Evolutionary conservation across 805 yeast species (phyloP).

Genomic region (Phaffomyces opuntiae): DNA sequence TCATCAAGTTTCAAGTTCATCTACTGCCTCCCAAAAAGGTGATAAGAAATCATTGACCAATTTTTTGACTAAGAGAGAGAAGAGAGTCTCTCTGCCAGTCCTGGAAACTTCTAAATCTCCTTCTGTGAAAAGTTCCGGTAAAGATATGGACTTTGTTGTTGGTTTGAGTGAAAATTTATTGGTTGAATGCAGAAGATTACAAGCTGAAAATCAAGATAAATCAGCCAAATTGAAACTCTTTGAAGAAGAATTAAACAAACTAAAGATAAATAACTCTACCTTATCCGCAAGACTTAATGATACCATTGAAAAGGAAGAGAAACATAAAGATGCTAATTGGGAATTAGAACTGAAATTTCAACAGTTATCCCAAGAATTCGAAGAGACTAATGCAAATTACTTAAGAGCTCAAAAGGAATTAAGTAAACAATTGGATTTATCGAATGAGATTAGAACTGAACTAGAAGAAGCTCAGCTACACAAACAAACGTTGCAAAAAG

Average conservation of each 20-base stretch:
- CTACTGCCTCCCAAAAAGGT: background rate
- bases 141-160: conserved; percentile 65
- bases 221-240: conserved; percentile 31
- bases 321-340: conserved; percentile 55
- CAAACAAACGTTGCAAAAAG: conserved; percentile 33
- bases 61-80: conserved; percentile 19
- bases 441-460: conserved; percentile 35
- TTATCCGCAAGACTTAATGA: conserved; percentile 20
- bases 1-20: conserved; percentile 1
- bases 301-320: conserved; percentile 32
- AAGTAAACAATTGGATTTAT: conserved; percentile 30
- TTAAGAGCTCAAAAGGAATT: conserved; percentile 34
- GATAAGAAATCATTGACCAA: conserved; percentile 13
- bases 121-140: conserved; percentile 29
- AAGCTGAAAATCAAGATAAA: conserved; percentile 53
- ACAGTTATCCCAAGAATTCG: conserved; percentile 25
- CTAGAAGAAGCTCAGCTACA: conserved; percentile 40
- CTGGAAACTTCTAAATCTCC: conserved; percentile 18
- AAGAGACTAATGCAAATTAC: conserved; percentile 35
- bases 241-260: conserved; percentile 35
- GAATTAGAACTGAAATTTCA: conserved; percentile 51
- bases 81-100: conserved; percentile 21
- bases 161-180: conserved; percentile 68
- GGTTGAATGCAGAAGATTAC: conserved; percentile 62
- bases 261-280: conserved; percentile 16